A percentile compares a stretch with the other conserved stretches of the same genome.
Evolutionary conservation across 2,329 filamentous ascomycete genomes (phyloP).

Genomic region (Hymenoscyphus occultus): DNA sequence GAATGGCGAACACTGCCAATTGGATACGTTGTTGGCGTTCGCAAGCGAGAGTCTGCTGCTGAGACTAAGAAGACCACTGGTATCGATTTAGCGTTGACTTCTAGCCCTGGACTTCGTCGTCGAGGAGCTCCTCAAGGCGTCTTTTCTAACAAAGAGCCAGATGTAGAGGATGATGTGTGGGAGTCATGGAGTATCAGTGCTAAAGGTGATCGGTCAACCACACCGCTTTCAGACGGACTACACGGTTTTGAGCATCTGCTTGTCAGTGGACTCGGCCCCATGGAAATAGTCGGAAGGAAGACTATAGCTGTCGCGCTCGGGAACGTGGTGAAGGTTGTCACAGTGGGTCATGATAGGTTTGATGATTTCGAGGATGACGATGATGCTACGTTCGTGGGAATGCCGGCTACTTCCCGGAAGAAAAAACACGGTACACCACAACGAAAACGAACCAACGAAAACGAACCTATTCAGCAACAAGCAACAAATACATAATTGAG

Average conservation of each 20-base stretch:
- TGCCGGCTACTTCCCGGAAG: conserved; percentile 22
- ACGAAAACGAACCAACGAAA: conserved; percentile 11
- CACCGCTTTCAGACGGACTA: conserved; percentile 22
- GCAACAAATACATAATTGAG: neutral
- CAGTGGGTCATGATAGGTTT: conserved; percentile 63
- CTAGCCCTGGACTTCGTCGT: conserved; percentile 20
- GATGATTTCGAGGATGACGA: conserved; percentile 38
- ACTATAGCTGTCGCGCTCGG: conserved; percentile 70
- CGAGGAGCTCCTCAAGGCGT: conserved; percentile 10
- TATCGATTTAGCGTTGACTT: neutral
- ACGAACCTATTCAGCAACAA: conserved; percentile 1
- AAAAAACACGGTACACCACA: conserved; percentile 17
- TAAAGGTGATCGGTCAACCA: conserved; percentile 39
- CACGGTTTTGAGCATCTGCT: conserved; percentile 51
- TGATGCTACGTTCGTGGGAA: conserved; percentile 30
- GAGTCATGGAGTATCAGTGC: conserved; percentile 52
- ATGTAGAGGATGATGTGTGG: conserved; percentile 41
- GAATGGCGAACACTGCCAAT: conserved; percentile 60
- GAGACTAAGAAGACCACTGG: neutral
- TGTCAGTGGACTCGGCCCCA: conserved; percentile 63
- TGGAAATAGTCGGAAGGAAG: conserved; percentile 57
- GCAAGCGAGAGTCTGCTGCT: conserved; percentile 42
- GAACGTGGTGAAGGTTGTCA: conserved; percentile 69
- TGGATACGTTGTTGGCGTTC: conserved; percentile 61
- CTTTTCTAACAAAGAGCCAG: neutral